phyloP scores from a whole-genome alignment of 495 filamentous ascomycete species.

The Neurospora sp. region DNA sequence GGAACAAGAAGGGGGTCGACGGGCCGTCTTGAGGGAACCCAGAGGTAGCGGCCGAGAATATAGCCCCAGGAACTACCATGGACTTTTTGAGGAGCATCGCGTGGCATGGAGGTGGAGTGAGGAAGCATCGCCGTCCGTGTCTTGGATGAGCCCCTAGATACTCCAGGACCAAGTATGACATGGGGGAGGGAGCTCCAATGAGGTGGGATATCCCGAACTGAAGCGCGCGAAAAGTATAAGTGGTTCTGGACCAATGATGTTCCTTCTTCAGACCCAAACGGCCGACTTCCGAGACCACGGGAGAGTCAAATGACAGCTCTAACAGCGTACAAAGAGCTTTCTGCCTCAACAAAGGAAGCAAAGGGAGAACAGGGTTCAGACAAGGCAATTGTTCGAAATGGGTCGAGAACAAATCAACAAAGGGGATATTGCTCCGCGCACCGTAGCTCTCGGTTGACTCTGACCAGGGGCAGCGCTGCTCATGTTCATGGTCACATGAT shows the following conservation, averaged over 20 bases:
- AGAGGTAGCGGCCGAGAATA: not conserved
- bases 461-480: not conserved
- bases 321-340: not conserved
- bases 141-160: not conserved
- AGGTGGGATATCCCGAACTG: not conserved
- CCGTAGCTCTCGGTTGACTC: not conserved
- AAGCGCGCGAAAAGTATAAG: not conserved
- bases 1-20: not conserved
- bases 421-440: not conserved
- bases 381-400: not conserved
- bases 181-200: not conserved
- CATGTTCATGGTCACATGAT: not conserved
- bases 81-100: not conserved
- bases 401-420: not conserved
- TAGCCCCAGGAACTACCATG: not conserved
- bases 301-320: not conserved
- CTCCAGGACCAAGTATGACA: not conserved
- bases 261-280: not conserved
- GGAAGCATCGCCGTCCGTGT: not conserved
- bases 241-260: not conserved
- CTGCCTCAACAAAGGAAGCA: too few species aligned
- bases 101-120: not conserved
- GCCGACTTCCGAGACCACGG: not conserved
- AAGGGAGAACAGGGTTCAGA: not conserved
- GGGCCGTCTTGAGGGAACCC: not conserved